Evolutionary conservation across 2,329 filamentous ascomycete species (phyloP), one percentile per base, ranked within the genome.

Genomic region (Scedosporium apiospermum): DNA sequence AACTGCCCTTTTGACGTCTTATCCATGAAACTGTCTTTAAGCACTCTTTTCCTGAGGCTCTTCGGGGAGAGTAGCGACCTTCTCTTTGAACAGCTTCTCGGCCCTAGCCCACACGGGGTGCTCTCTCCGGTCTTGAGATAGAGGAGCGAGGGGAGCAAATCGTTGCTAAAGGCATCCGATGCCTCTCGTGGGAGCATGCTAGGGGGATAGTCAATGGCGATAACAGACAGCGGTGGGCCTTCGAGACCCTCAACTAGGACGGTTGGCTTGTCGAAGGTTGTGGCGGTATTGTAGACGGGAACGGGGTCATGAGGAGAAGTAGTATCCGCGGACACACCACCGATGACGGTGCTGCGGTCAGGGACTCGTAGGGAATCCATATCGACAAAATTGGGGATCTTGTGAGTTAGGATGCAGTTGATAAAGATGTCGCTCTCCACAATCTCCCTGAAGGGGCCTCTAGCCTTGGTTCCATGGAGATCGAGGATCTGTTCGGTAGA

Each of bases 251-350:
- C 78, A 26, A 95, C 89, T 1, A 87, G 82, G 0, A 96, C 87
- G 1, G 91, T 96, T n/a, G 93, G 93, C 72, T 90, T 86, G 72
- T 87, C 85, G 72, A 97, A 97, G 23, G 91, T 95, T 58, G 90
- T 96, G 74, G 90, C 90, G 72, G 89, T 85, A 67, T 82, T 81
- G 80, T 96, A 96, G 71, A 96, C 87, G 26, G 92, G 92, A 62
- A 93, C 85, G 67, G 70, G 70, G 75, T 89, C 89, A 77, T 88
- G 80, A 2, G 85, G 85, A 75, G 88, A 91, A 41, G 84, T 90
- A 57, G 87, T 88, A 74, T 91, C 89, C 72, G 87, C 89, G 46
- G 80, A 84, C 65, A 95, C 90, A 71, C 96, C 91, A 74, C 89
- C 91, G 65, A 96, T 84, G 55, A 96, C 90, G 62, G 84, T 83